phyloP scores from a whole-genome alignment of 768 basidiomycete species.

The Trametes meyenii region DNA sequence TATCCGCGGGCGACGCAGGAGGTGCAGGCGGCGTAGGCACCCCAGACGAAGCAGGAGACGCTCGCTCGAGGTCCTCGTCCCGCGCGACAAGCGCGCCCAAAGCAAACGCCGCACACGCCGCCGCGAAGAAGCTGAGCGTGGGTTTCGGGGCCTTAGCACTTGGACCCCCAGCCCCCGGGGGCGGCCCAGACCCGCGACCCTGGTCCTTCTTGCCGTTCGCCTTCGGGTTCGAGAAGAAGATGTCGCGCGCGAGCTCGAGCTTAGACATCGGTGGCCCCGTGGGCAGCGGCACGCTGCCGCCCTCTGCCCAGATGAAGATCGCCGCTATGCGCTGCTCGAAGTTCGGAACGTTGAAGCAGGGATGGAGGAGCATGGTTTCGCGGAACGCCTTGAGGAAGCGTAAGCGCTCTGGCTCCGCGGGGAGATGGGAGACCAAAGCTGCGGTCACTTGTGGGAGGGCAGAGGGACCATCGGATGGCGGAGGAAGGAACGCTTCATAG shows the following conservation, averaged over 20 bases:
- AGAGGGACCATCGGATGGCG: slow-evolving; percentile 14
- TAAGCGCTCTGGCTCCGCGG: slow-evolving; percentile 42
- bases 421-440: slow-evolving; percentile 43
- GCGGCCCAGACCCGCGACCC: slow-evolving; percentile 26
- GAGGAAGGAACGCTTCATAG: slow-evolving; percentile 21
- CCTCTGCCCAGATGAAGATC: slow-evolving; percentile 47
- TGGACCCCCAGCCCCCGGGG: neutral
- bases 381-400: slow-evolving; percentile 43
- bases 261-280: slow-evolving; percentile 18
- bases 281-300: slow-evolving; percentile 10
- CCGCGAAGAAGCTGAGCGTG: slow-evolving; percentile 59
- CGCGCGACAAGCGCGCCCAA: slow-evolving; percentile 50
- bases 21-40: slow-evolving; percentile 26
- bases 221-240: slow-evolving; percentile 25
- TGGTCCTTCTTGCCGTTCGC: slow-evolving; percentile 22
- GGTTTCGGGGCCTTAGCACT: slow-evolving; percentile 29
- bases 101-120: slow-evolving; percentile 60
- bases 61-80: slow-evolving; percentile 20
- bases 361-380: slow-evolving; percentile 49
- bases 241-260: slow-evolving; percentile 30
- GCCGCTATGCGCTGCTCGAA: slow-evolving; percentile 48
- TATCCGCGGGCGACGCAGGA: slow-evolving; percentile 12
- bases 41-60: slow-evolving; percentile 28
- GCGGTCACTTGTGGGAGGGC: slow-evolving; percentile 40
- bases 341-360: slow-evolving; percentile 52